Conservation (phyloP, 306 rosid genomes). For the Quercus mongolica region DNA sequence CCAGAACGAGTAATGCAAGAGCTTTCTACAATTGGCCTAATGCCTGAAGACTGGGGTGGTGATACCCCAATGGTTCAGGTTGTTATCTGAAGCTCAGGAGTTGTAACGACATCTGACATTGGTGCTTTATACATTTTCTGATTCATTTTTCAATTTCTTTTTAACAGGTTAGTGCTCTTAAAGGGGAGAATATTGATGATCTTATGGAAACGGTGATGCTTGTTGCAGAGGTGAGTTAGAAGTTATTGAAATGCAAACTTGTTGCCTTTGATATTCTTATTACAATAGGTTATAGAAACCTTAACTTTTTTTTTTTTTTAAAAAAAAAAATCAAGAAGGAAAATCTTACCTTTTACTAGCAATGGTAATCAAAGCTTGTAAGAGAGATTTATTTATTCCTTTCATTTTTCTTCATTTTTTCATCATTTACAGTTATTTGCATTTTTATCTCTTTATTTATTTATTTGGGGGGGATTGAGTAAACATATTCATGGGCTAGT, state of each 20-base stretch:
- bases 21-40: constrained; percentile 87
- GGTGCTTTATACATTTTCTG: constrained; percentile 15
- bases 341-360: background rate
- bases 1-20: constrained; percentile 97
- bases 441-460: background rate
- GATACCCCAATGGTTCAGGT: constrained; percentile 96
- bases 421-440: background rate
- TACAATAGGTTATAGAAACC: background rate
- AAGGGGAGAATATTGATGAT: constrained; percentile 79
- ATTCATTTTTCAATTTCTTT: constrained; percentile 16
- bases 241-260: constrained; percentile 3
- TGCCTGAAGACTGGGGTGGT: constrained; percentile 99
- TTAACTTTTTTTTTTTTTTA: background rate
- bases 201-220: constrained; percentile 94
- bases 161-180: constrained; percentile 89
- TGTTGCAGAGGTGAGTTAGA: constrained; percentile 82
- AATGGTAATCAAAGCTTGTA: background rate
- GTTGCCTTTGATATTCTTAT: background rate
- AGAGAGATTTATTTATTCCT: background rate
- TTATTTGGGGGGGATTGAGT: background rate
- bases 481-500: background rate
- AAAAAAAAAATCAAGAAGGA: background rate
- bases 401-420: background rate
- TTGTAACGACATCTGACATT: constrained; percentile 15
- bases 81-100: constrained; percentile 21